These are phyloP conservation scores for Sonneratia alba DNA, from an alignment of 345 rosid genomes.

Conservation along the genomic window DNA sequence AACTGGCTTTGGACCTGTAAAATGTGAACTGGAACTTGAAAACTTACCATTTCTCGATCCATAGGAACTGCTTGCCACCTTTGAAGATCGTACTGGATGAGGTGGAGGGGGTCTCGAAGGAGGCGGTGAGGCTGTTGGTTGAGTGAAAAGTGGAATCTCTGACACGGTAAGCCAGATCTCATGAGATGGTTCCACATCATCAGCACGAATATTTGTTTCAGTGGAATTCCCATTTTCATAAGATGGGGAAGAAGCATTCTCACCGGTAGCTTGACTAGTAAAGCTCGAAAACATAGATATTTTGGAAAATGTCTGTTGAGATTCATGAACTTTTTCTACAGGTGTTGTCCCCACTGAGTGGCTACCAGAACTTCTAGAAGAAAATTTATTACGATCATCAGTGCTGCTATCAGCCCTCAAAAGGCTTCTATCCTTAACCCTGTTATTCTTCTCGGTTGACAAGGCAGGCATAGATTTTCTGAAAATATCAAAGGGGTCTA, in stretches of 20 bases:
- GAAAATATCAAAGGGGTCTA: slow-evolving; percentile 25
- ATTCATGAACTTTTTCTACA: slow-evolving; percentile 17
- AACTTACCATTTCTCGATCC: slow-evolving; percentile 9
- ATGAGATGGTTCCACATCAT: slow-evolving; percentile 23
- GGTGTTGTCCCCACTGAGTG: slow-evolving; percentile 11
- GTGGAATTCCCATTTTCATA: slow-evolving; percentile 7
- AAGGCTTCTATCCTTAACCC: slow-evolving; percentile 22
- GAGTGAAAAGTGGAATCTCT: slow-evolving; percentile 39
- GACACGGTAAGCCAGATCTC: slow-evolving; percentile 44
- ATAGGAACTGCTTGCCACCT: slow-evolving; percentile 6
- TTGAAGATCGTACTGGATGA: slow-evolving; percentile 16
- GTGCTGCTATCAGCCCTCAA: slow-evolving; percentile 15
- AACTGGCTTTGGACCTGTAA: slow-evolving; percentile 10
- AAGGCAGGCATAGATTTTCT: slow-evolving; percentile 16
- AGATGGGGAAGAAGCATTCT: slow-evolving; percentile 7
- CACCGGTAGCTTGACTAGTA: slow-evolving; percentile 5
- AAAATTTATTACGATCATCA: slow-evolving; percentile 18
- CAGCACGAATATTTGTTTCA: slow-evolving; percentile 12
- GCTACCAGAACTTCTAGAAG: slow-evolving; percentile 15
- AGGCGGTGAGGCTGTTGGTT: slow-evolving; percentile 33
- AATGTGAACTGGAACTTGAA: slow-evolving; percentile 6
- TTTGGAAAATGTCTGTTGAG: slow-evolving; percentile 19
- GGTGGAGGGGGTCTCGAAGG: slow-evolving; percentile 49
- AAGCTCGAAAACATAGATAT: slow-evolving; percentile 17
- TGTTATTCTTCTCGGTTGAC: slow-evolving; percentile 16